phyloP scores from a whole-genome alignment of 2,329 filamentous ascomycete genomes.

The Clonostachys rosea region DNA sequence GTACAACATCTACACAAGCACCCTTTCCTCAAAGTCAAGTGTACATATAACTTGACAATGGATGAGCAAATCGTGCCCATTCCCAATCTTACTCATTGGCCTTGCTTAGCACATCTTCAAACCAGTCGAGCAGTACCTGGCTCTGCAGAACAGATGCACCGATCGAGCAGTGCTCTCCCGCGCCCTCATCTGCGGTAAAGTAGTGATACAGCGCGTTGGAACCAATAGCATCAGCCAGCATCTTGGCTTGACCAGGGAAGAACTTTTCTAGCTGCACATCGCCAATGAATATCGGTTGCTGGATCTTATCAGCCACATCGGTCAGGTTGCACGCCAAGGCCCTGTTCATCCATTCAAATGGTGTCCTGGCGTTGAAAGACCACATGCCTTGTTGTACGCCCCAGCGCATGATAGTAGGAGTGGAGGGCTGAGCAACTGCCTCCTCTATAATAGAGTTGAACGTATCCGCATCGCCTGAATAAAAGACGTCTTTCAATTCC shows the following conservation, averaged over 20 bases:
- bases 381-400: conserved; percentile 22
- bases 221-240: conserved; percentile 6
- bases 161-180: too few relatives aligned
- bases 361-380: conserved; percentile 19
- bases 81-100: too few relatives aligned
- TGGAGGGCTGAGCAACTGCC: conserved; percentile 2
- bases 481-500: conserved; percentile 3
- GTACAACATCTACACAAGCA: too few relatives aligned
- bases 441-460: conserved; percentile 4
- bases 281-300: conserved; percentile 2
- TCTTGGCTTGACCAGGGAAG: conserved; percentile 3
- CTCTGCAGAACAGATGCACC: too few relatives aligned
- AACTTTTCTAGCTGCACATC: conserved; percentile 3
- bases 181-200: too few relatives aligned
- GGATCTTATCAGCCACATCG: conserved; percentile 7
- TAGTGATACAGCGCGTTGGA: too few relatives aligned
- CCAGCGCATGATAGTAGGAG: conserved; percentile 14
- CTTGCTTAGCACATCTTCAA: too few relatives aligned
- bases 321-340: conserved; percentile 6
- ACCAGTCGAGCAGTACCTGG: too few relatives aligned
- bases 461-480: conserved; percentile 5
- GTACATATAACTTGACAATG: too few relatives aligned
- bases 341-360: conserved; percentile 15
- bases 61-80: too few relatives aligned
- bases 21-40: too few relatives aligned